A percentile compares a stretch with the other conserved stretches of the same genome.
phyloP scores from a whole-genome alignment of 148 eudicot genomes.

The Tetragonia tetragonoides region DNA sequence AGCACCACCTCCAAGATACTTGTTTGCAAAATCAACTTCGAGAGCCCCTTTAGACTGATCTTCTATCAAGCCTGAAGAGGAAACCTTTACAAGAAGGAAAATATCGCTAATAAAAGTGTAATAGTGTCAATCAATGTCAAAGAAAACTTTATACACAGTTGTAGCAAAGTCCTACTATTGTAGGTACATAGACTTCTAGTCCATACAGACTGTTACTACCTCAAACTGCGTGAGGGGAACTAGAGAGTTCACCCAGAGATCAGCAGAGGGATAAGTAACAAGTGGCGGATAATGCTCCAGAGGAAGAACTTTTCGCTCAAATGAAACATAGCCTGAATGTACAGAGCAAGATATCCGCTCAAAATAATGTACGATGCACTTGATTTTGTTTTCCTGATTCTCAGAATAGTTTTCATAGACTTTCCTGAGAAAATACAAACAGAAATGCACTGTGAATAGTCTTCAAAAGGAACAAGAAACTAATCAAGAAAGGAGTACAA shows the following conservation, averaged over 20 bases:
- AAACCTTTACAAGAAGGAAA: slow-evolving; percentile 43
- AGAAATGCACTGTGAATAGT: neutral
- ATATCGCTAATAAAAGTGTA: neutral
- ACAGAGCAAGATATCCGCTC: slow-evolving; percentile 66
- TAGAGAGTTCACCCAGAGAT: slow-evolving; percentile 65
- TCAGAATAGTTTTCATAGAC: slow-evolving; percentile 54
- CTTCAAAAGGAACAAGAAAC: neutral
- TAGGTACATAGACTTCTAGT: neutral
- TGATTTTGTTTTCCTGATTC: slow-evolving; percentile 73
- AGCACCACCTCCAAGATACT: slow-evolving; percentile 91
- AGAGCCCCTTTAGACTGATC: slow-evolving; percentile 69
- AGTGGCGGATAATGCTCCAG: slow-evolving; percentile 30
- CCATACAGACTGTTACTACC: slow-evolving; percentile 44
- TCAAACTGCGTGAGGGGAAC: slow-evolving; percentile 65
- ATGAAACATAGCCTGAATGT: slow-evolving; percentile 73
- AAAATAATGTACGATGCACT: slow-evolving; percentile 80
- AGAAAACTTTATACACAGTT: slow-evolving; percentile 11
- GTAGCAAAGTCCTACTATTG: neutral
- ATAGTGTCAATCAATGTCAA: neutral
- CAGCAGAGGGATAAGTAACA: slow-evolving; percentile 49
- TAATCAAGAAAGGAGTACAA: neutral
- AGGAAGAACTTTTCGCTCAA: slow-evolving; percentile 85
- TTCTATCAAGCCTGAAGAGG: slow-evolving; percentile 73
- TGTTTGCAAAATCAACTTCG: slow-evolving; percentile 97
- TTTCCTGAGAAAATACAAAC: slow-evolving; percentile 45